phyloP scores from a whole-genome alignment of 331 rosid genomes.

The Acacia pycnantha region DNA sequence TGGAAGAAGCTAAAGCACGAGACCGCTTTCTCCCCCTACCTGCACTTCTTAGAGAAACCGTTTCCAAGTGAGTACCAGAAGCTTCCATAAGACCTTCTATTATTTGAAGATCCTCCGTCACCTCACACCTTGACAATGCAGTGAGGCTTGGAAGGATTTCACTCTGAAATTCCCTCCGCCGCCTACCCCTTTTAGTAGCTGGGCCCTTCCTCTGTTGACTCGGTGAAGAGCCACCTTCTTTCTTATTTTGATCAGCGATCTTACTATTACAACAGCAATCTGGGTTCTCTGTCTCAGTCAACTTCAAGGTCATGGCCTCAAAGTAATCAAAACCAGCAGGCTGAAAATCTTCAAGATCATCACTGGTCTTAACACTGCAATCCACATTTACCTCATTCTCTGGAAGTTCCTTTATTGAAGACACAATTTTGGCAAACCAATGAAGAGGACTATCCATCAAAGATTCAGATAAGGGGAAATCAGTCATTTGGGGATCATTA shows the following conservation, averaged over 20 bases:
- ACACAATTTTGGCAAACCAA: constrained; percentile 80
- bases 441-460: constrained; percentile 43
- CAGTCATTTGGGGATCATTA: background rate
- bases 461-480: background rate
- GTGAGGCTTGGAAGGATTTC: constrained; percentile 75
- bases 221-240: constrained; percentile 37
- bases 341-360: constrained; percentile 37
- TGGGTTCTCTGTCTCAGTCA: constrained; percentile 51
- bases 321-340: constrained; percentile 66
- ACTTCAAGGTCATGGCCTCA: constrained; percentile 80
- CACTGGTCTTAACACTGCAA: constrained; percentile 13
- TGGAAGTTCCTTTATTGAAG: constrained; percentile 39
- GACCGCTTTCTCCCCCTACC: constrained; percentile 48
- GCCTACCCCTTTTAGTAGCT: constrained; percentile 38
- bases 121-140: constrained; percentile 77
- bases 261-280: constrained; percentile 29
- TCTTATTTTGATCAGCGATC: constrained; percentile 34
- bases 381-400: constrained; percentile 27
- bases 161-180: constrained; percentile 63
- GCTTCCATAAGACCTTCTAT: constrained; percentile 69
- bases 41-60: background rate
- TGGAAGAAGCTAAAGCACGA: constrained; percentile 41
- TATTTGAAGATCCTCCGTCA: constrained; percentile 77
- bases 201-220: constrained; percentile 47
- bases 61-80: constrained; percentile 32